phyloP scores from a whole-genome alignment of 2,329 filamentous ascomycete species.

The Trichoderma afroharzianum region DNA sequence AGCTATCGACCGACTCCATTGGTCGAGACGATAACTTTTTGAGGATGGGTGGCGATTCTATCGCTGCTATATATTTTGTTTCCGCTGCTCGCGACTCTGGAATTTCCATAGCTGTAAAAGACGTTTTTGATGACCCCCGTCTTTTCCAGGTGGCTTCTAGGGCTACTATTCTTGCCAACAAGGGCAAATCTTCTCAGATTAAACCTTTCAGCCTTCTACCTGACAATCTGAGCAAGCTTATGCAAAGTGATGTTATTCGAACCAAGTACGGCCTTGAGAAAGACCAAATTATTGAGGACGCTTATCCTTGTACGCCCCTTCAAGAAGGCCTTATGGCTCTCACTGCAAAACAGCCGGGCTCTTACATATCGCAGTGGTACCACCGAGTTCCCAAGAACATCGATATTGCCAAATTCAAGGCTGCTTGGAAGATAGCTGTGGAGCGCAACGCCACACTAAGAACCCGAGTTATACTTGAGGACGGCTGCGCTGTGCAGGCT shows the following conservation, averaged over 20 bases:
- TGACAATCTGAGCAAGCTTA: not conserved
- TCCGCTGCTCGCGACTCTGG: slow-evolving; percentile 13
- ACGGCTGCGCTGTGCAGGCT: slow-evolving; percentile 15
- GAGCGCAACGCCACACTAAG: slow-evolving; percentile 20
- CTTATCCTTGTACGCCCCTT: slow-evolving; percentile 37
- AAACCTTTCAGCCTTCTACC: slow-evolving; percentile 5
- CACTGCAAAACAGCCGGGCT: slow-evolving; percentile 22
- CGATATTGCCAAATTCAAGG: slow-evolving; percentile 19
- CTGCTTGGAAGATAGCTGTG: slow-evolving; percentile 22
- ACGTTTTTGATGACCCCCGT: slow-evolving; percentile 14
- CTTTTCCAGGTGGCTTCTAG: slow-evolving; percentile 8
- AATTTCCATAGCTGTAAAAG: slow-evolving; percentile 16
- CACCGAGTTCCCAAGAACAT: slow-evolving; percentile 13
- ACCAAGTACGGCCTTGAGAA: not conserved
- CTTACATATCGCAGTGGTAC: slow-evolving; percentile 21
- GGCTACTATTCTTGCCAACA: not conserved
- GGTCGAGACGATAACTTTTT: slow-evolving; percentile 22
- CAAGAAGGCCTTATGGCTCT: slow-evolving; percentile 37
- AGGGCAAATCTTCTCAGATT: not conserved
- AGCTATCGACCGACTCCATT: slow-evolving; percentile 13
- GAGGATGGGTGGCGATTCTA: slow-evolving; percentile 23
- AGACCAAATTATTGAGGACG: slow-evolving; percentile 27
- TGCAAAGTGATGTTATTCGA: not conserved
- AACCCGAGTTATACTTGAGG: slow-evolving; percentile 22
- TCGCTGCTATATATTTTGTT: slow-evolving; percentile 22